phyloP scores from a whole-genome alignment of 1,284 basidiomycete genomes.

The Fomitopsis pinicola region DNA sequence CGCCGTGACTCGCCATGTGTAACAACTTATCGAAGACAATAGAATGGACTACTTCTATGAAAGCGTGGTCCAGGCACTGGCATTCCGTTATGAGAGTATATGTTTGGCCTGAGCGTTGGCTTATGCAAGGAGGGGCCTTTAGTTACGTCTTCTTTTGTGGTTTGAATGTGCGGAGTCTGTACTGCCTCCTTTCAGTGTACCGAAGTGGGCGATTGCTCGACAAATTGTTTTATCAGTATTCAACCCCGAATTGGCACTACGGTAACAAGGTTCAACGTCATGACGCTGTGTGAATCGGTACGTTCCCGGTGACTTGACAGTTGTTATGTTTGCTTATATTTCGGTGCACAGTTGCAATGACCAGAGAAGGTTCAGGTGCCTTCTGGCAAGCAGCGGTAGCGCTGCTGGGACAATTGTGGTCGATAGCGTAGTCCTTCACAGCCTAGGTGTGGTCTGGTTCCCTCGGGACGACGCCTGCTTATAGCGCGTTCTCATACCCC shows the following conservation, averaged over 20 bases:
- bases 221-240: too few relatives aligned
- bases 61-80: too few relatives aligned
- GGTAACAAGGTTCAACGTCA: too few relatives aligned
- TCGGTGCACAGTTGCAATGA: too few relatives aligned
- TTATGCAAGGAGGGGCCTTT: background rate
- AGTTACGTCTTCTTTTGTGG: background rate
- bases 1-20: background rate
- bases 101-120: background rate
- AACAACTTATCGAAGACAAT: too few relatives aligned
- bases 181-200: background rate
- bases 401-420: background rate
- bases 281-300: too few relatives aligned
- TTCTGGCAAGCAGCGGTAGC: background rate
- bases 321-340: background rate
- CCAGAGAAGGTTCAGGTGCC: background rate
- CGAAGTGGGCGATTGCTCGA: background rate
- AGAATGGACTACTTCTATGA: too few relatives aligned
- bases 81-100: background rate
- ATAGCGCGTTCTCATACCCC: background rate
- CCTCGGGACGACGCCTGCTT: background rate
- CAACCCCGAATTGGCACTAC: too few relatives aligned
- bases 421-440: background rate
- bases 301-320: too few relatives aligned
- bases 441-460: background rate
- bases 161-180: background rate